These are phyloP conservation scores for Tricholoma hemisulphureum DNA, from an alignment of 768 basidiomycete species.

Conservation along the genomic window DNA sequence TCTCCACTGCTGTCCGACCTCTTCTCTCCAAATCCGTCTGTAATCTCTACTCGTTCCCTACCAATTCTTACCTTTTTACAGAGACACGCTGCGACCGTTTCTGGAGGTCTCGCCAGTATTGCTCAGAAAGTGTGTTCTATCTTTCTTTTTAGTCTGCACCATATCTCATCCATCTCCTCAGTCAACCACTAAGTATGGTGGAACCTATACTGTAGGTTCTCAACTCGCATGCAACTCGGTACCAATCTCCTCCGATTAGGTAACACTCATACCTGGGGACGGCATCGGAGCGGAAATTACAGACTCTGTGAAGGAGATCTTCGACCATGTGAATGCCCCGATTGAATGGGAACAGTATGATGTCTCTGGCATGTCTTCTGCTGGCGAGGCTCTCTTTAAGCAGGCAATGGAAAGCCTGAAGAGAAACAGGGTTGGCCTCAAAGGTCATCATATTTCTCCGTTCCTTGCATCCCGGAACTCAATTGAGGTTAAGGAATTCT, in stretches of 20 bases:
- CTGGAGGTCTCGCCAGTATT: slow-evolving; percentile 76
- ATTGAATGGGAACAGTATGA: slow-evolving; percentile 99
- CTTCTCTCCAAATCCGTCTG: slow-evolving; percentile 51
- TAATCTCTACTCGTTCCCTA: slow-evolving; percentile 2
- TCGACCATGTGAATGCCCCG: slow-evolving; percentile 95
- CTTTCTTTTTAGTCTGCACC: slow-evolving; percentile 11
- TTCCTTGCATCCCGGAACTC: slow-evolving; percentile 1
- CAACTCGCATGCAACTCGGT: slow-evolving; percentile 6
- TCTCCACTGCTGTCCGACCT: slow-evolving; percentile 57
- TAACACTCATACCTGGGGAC: slow-evolving; percentile 97
- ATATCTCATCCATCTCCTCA: slow-evolving; percentile 28
- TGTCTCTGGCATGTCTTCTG: slow-evolving; percentile 92
- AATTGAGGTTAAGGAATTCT: slow-evolving; percentile 72
- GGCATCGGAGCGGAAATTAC: slow-evolving; percentile 97
- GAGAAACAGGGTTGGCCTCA: slow-evolving; percentile 96
- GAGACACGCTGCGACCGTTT: slow-evolving; percentile 72
- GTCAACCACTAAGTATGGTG: slow-evolving; percentile 88
- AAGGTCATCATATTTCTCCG: slow-evolving; percentile 58
- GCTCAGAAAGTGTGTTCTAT: slow-evolving; percentile 57
- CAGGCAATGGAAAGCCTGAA: slow-evolving; percentile 97
- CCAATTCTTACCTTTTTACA: slow-evolving; percentile 22
- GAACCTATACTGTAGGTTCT: slow-evolving; percentile 78
- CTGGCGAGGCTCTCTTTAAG: slow-evolving; percentile 94
- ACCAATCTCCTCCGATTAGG: slow-evolving; percentile 46
- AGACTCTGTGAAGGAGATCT: slow-evolving; percentile 98